Conservation (phyloP, 805 yeast genomes). For the Candida koratica region DNA sequence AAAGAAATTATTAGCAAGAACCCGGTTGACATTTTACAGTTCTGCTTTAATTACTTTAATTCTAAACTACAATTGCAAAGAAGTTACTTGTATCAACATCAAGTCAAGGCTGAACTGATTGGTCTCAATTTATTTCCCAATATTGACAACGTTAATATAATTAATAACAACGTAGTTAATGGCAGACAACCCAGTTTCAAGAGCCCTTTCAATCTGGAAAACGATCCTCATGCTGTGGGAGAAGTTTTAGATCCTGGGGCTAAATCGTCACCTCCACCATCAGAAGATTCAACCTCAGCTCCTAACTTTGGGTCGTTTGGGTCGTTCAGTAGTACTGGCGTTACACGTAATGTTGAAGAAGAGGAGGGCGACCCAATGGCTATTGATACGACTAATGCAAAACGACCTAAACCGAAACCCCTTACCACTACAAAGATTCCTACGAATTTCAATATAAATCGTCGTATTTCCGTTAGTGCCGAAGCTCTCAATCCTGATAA, state of each 20-base stretch:
- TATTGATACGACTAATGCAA: slow-evolving; percentile 1
- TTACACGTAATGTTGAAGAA: slow-evolving; percentile 6
- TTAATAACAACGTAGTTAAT: slow-evolving; percentile 23
- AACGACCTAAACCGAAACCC: slow-evolving; percentile 15
- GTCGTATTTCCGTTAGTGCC: slow-evolving; percentile 89
- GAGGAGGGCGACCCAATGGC: slow-evolving; percentile 11
- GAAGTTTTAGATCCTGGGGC: slow-evolving; percentile 7
- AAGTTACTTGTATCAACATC: slow-evolving; percentile 47
- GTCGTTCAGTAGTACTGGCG: neutral
- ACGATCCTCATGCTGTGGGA: slow-evolving; percentile 55
- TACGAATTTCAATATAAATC: slow-evolving; percentile 63
- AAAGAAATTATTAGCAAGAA: slow-evolving; percentile 47
- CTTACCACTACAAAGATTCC: slow-evolving; percentile 37
- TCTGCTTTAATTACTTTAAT: slow-evolving; percentile 71
- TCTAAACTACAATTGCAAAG: slow-evolving; percentile 59
- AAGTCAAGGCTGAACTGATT: slow-evolving; percentile 44
- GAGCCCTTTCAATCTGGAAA: slow-evolving; percentile 48
- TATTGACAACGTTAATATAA: slow-evolving; percentile 31
- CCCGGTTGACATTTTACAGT: slow-evolving; percentile 69
- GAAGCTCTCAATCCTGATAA: slow-evolving; percentile 78
- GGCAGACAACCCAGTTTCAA: slow-evolving; percentile 48
- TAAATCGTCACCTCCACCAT: slow-evolving; percentile 24
- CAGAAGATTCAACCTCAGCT: slow-evolving; percentile 14
- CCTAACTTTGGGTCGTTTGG: slow-evolving; percentile 10
- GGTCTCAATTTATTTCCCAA: slow-evolving; percentile 47